A percentile compares a stretch with the other conserved stretches of the same genome.
Conservation (phyloP, 1,284 basidiomycete species). For the Moniliella sp. region DNA sequence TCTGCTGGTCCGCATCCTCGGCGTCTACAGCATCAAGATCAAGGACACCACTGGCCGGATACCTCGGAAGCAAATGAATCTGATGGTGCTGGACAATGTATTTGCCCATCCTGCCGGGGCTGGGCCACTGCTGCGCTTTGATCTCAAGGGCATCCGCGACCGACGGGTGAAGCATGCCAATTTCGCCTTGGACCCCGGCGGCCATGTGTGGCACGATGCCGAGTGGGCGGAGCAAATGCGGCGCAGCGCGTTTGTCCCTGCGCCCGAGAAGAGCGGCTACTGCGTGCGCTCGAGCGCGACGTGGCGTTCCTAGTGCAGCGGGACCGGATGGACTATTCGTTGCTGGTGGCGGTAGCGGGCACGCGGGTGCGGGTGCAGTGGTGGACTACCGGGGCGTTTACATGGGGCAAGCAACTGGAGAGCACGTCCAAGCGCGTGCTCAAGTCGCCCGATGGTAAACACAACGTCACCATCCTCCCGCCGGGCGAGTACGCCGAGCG, state of each 20-base stretch:
- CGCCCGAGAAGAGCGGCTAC: constrained; percentile 14
- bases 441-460: constrained; percentile 13
- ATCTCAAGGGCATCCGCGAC: constrained; percentile 23
- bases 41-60: constrained; percentile 17
- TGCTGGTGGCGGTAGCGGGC: constrained; percentile 20
- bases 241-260: constrained; percentile 11
- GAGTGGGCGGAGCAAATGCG: constrained; percentile 6
- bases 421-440: constrained; percentile 20
- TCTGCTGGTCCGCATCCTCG: constrained; percentile 23
- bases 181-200: not conserved
- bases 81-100: constrained; percentile 23
- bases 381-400: constrained; percentile 18
- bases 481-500: constrained; percentile 19
- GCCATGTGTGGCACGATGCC: constrained; percentile 6
- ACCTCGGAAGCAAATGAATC: constrained; percentile 19
- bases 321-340: constrained; percentile 27
- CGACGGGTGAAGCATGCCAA: constrained; percentile 9
- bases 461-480: constrained; percentile 20
- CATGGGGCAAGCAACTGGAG: constrained; percentile 16
- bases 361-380: constrained; percentile 4
- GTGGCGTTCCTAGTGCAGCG: constrained; percentile 16
- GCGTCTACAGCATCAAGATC: constrained; percentile 25
- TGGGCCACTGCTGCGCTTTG: constrained; percentile 11
- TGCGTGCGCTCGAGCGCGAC: constrained; percentile 15
- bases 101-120: no score